Evolutionary conservation across 768 basidiomycete species (phyloP).

Genomic region (Hericium coralloides): DNA sequence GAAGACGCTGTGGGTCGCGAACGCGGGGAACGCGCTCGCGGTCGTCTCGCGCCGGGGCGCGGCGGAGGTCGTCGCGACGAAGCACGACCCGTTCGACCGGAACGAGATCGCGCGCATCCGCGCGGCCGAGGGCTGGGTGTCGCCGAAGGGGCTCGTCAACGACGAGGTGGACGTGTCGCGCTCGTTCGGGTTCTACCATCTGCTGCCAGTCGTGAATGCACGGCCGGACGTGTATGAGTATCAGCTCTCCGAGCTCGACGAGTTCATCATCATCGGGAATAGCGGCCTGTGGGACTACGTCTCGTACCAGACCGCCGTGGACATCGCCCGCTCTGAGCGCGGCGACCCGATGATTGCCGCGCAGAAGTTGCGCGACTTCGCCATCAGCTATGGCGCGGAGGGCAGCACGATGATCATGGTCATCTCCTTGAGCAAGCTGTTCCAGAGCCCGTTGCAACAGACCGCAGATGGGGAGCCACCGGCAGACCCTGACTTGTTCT

Average conservation of each 20-base stretch:
- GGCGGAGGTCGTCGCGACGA: slow-evolving; percentile 63
- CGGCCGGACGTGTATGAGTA: slow-evolving; percentile 68
- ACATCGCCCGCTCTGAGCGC: slow-evolving; percentile 76
- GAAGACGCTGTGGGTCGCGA: slow-evolving; percentile 80
- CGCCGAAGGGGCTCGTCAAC: slow-evolving; percentile 83
- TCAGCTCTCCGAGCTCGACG: slow-evolving; percentile 74
- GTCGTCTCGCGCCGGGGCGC: slow-evolving; percentile 75
- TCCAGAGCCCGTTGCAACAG: slow-evolving; percentile 41
- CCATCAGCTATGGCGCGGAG: slow-evolving; percentile 92
- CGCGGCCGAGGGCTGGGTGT: slow-evolving; percentile 88
- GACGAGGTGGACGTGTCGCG: slow-evolving; percentile 89
- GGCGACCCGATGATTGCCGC: slow-evolving; percentile 83
- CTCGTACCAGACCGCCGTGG: slow-evolving; percentile 91
- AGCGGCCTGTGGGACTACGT: slow-evolving; percentile 91
- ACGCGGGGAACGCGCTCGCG: slow-evolving; percentile 81
- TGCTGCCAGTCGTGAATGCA: slow-evolving; percentile 85
- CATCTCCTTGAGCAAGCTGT: slow-evolving; percentile 72
- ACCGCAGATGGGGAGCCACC: slow-evolving; percentile 33
- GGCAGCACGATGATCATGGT: slow-evolving; percentile 99
- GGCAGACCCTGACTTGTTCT: slow-evolving; percentile 31
- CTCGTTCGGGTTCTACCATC: slow-evolving; percentile 87
- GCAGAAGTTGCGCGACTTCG: slow-evolving; percentile 93
- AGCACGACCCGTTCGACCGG: slow-evolving; percentile 87
- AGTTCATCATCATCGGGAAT: slow-evolving; percentile 95
- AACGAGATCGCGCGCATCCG: slow-evolving; percentile 83